phyloP scores from a whole-genome alignment of 2,329 filamentous ascomycete genomes.

The Alternaria alternata region DNA sequence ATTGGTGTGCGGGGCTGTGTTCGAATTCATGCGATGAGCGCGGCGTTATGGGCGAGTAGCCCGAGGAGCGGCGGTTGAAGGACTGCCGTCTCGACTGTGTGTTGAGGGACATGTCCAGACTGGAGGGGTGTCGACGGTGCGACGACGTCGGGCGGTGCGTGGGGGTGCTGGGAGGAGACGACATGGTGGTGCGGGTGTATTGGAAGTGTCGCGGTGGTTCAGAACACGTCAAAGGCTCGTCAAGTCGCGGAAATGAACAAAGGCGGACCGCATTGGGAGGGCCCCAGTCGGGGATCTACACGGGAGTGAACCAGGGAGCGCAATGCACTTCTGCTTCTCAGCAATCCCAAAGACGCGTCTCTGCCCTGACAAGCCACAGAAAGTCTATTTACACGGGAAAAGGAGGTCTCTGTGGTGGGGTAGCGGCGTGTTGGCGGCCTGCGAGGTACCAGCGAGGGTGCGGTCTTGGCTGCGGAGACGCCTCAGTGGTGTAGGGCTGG shows the following conservation, averaged over 20 bases:
- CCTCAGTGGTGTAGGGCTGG: conserved; percentile 22
- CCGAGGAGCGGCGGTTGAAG: conserved; percentile 54
- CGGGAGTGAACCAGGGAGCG: conserved; percentile 15
- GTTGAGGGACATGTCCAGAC: conserved; percentile 53
- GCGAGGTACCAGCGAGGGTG: conserved; percentile 20
- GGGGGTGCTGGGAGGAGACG: conserved; percentile 55
- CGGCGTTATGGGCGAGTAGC: conserved; percentile 56
- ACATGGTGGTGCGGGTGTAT: conserved; percentile 36
- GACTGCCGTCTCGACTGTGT: conserved; percentile 47
- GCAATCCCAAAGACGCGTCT: conserved; percentile 4
- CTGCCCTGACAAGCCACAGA: conserved; percentile 4
- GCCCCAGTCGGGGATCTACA: conserved; percentile 23
- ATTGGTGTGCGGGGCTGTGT: conserved; percentile 49
- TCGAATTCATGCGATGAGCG: conserved; percentile 53
- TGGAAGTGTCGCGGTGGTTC: conserved; percentile 10
- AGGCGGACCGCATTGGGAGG: conserved; percentile 18
- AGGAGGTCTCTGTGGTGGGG: conserved; percentile 14
- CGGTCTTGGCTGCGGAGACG: conserved; percentile 31
- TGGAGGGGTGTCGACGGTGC: conserved; percentile 52
- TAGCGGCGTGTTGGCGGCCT: conserved; percentile 18
- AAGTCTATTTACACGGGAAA: conserved; percentile 1
- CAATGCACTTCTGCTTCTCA: conserved; percentile 19
- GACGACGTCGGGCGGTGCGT: conserved; percentile 46
- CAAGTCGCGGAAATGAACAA: conserved; percentile 12
- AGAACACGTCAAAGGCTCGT: conserved; percentile 14